These are phyloP conservation scores for Flaveria ramosissima DNA, from an alignment of 129 eudicot genomes.

Conservation along the genomic window DNA sequence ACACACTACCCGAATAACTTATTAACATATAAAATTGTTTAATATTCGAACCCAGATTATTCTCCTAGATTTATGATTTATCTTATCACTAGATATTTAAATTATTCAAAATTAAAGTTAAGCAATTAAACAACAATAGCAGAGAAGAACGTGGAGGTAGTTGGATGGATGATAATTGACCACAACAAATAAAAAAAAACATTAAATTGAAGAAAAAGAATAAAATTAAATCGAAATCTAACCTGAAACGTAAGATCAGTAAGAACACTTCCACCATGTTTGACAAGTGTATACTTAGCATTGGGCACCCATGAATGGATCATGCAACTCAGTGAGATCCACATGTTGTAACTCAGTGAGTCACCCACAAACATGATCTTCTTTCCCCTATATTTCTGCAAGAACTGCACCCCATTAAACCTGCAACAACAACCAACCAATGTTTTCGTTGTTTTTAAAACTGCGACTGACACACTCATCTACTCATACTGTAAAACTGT, in stretches of 20 bases:
- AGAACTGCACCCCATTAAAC: slow-evolving; percentile 62
- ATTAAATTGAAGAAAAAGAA: neutral
- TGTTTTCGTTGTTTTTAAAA: too few species aligned
- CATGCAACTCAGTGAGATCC: slow-evolving; percentile 80
- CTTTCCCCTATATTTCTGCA: slow-evolving; percentile 68
- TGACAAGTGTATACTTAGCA: slow-evolving; percentile 42
- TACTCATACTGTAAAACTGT: too few species aligned
- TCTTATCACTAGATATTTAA: neutral
- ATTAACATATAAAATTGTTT: neutral
- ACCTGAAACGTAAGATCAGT: slow-evolving; percentile 65
- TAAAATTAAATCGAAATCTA: slow-evolving; percentile 17
- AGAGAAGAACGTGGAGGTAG: slow-evolving; percentile 27
- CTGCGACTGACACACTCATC: too few species aligned
- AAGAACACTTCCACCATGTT: slow-evolving; percentile 36
- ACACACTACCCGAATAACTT: too few species aligned
- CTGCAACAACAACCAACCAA: too few species aligned
- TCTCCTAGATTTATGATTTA: neutral
- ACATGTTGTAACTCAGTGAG: slow-evolving; percentile 78
- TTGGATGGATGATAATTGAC: slow-evolving; percentile 34
- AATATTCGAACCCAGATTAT: too few species aligned
- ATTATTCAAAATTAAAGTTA: neutral
- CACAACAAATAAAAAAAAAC: neutral
- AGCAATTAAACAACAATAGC: neutral
- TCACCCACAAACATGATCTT: slow-evolving; percentile 83
- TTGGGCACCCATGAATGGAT: slow-evolving; percentile 73